Conservation (phyloP, 208 protist genomes). For the Acanthamoeba divionensis region DNA sequence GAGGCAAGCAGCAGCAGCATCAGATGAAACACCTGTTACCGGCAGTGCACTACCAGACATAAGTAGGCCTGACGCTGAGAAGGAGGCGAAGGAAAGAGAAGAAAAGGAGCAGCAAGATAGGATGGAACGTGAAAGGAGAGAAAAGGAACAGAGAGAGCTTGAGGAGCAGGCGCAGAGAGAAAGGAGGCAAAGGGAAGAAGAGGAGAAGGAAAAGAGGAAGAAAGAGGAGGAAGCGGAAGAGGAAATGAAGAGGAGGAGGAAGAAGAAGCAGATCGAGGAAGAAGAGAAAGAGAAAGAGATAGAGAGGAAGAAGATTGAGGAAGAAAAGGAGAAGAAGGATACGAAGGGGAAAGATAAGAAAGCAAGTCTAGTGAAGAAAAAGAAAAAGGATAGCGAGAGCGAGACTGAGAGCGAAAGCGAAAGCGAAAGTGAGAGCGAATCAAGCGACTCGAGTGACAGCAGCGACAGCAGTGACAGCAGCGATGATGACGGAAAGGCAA, state of each 20-base stretch:
- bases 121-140: background rate
- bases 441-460: background rate
- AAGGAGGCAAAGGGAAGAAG: background rate
- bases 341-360: background rate
- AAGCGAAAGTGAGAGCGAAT: constrained; percentile 25
- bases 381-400: too few species aligned
- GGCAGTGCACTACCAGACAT: too few species aligned
- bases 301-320: background rate
- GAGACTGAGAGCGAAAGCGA: too few species aligned
- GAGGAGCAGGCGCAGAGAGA: background rate
- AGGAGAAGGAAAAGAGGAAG: background rate
- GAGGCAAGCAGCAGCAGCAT: too few species aligned
- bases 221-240: background rate
- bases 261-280: background rate
- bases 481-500: background rate
- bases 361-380: background rate
- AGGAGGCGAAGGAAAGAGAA: too few species aligned
- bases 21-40: too few species aligned
- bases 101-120: background rate
- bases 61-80: too few species aligned
- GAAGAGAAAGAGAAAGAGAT: background rate
- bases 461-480: background rate
- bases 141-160: background rate
- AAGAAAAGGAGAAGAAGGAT: background rate
- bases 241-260: background rate